phyloP scores from a whole-genome alignment of 192 early-diverging fungal species.

The Coemansia sp. region DNA sequence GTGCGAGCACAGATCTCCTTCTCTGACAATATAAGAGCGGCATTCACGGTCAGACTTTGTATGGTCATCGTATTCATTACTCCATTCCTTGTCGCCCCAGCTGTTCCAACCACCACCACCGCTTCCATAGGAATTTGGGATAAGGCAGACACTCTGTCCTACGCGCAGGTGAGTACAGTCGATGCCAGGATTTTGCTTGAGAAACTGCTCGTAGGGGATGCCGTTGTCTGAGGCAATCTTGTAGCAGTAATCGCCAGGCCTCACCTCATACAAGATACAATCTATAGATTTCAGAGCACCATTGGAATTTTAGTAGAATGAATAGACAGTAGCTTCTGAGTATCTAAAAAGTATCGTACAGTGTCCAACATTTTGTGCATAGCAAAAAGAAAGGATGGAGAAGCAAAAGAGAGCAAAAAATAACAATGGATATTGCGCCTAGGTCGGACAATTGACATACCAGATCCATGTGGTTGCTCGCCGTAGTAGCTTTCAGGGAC shows the following conservation, averaged over 20 bases:
- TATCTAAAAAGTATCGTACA: neutral
- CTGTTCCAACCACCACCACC: slow-evolving; percentile 6
- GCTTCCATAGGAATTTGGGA: slow-evolving; percentile 11
- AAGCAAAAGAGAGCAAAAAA: too few species aligned
- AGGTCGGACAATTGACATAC: neutral
- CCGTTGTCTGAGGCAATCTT: slow-evolving; percentile 37
- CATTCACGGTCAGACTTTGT: slow-evolving; percentile 6
- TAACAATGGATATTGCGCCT: neutral
- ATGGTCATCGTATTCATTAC: neutral
- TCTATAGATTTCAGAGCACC: slow-evolving; percentile 2
- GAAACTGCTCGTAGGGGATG: slow-evolving; percentile 38
- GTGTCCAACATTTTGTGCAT: too few species aligned
- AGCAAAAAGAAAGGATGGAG: too few species aligned
- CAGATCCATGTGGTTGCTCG: neutral
- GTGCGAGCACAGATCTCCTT: slow-evolving; percentile 37
- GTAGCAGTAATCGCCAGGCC: slow-evolving; percentile 49
- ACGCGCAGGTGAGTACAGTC: slow-evolving; percentile 26
- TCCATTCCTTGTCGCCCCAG: neutral
- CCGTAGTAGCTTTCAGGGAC: neutral
- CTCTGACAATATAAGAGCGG: slow-evolving; percentile 28
- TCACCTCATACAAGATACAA: slow-evolving; percentile 48
- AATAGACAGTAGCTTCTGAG: neutral
- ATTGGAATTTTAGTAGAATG: neutral
- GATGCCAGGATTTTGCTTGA: slow-evolving; percentile 43
- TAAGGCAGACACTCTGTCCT: slow-evolving; percentile 38